Evolutionary conservation across 2,329 filamentous ascomycete genomes (phyloP), one percentile per base, ranked within the genome.

Genomic region (Thermoascus crustaceus): DNA sequence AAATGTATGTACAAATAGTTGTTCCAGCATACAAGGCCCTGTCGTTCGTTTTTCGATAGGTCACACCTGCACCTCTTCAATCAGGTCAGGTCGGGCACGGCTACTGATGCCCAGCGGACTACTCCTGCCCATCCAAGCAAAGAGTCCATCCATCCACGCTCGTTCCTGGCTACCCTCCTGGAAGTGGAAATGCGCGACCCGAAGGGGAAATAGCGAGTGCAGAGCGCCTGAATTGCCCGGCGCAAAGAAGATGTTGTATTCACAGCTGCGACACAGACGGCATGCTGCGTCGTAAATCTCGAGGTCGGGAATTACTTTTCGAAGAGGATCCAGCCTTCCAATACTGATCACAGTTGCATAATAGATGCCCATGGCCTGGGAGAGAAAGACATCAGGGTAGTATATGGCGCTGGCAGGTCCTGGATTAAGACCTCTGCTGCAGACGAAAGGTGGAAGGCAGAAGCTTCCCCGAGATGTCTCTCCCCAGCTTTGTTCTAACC

Each of bases 221-320:
- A 23, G 20, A 3, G 22, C 32, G 10, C 32, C 32, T 18, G 13
- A 8, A 3, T 21, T 21, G 2, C 9, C 5, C 5, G 32, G 21
- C 5, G 32, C 20, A n/a, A 23, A 34, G n/a, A 34, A 34, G n/a
- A 34, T 23, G 13, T 34, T 19, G 11, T 34, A 34, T 18, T 34
- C 32, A 13, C 14, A 13, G 22, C 32, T 25, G 2, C 21, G 21
- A 25, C 32, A 34, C 6, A 34, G 23, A 7, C 22, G 32, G 14
- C 20, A 8, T 9, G 19, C 20, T 8, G 24, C 8, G 13, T 24
- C 32, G 4, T 26, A n/a, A 7, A 13, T 25, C 11, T 24, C 20
- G 9, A 16, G n/a, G 32, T 25, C 20, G 6, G 32, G 24, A n/a
- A 34, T 25, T 7, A 17, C 19, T 10, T 11, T 9, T 7, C 2